Evolutionary conservation across 2,329 filamentous ascomycete species (phyloP), one percentile per base, ranked within the genome.

Genomic region (Emergomyces pasteurianus): DNA sequence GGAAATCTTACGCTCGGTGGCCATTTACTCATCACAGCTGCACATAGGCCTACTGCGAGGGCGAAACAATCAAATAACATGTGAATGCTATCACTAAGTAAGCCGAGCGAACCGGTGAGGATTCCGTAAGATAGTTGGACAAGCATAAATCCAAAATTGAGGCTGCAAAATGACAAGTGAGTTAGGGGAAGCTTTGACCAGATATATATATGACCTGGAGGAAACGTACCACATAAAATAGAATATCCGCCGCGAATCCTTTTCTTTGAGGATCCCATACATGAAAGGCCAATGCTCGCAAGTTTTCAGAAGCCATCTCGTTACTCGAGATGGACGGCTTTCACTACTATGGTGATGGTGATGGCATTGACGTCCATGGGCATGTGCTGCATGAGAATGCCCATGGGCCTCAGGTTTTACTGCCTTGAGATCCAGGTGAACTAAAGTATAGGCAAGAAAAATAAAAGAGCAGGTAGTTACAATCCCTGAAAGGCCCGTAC

Each of bases 61-160:
- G 92, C 94, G 42, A 96, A 86, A 67, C 94, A 99, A 75, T 99
- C 94, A 68, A 99, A 97, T 70, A 99, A 92, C 94, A 99, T 99
- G 76, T 99, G 94, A 64, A 99, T 94, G 69, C 92, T 97, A 74
- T 99, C 94, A 66, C 91, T 96, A 21, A 99, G 83, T n/a, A 99
- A 81, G 2, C 94, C 94, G 5, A 99, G 79, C 0, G 94, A 99
- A 66, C 95, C 92, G 3, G 91, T 97, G 12, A 94, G 77, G 68
- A 94, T 95, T 56, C 94, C 94, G 70, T 99, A 99, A 63, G 92
- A 90, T 47, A 92, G 88, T 70, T 99, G 94, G 1, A 99, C 85
- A 40, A 89, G 78, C 94, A 99, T 99, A 73, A 99, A 99, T 7
- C 80, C 81, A 67, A 99, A 91, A 71, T 99, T 99, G 60, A 99